A percentile compares a stretch with the other conserved stretches of the same genome.
Evolutionary conservation across 208 protist genomes (phyloP).

Genomic region (Leishmania tropica): DNA sequence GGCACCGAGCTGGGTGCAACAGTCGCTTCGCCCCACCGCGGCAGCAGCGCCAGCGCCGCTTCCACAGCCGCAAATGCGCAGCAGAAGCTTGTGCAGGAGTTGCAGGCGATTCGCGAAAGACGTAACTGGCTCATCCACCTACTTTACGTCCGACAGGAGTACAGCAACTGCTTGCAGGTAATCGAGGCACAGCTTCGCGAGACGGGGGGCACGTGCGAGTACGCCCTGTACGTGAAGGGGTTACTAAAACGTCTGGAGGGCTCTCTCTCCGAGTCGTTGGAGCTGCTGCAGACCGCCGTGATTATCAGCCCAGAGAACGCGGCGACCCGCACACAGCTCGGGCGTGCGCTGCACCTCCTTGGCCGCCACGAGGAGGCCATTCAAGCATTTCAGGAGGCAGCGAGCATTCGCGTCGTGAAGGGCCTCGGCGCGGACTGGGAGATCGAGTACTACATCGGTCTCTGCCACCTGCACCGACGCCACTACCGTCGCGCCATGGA

Average conservation of each 20-base stretch:
- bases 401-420: conserved; percentile 44
- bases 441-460: conserved; percentile 91
- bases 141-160: conserved; percentile 93
- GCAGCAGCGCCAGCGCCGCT: not conserved
- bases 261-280: conserved; percentile 93
- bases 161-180: conserved; percentile 78
- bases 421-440: conserved; percentile 87
- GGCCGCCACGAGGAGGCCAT: conserved; percentile 92
- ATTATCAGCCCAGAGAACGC: conserved; percentile 91
- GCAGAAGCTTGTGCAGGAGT: conserved; percentile 23
- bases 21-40: not conserved
- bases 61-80: conserved; percentile 1
- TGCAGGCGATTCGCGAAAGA: conserved; percentile 68
- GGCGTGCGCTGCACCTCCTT: conserved; percentile 89
- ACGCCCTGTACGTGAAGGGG: conserved; percentile 93
- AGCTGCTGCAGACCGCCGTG: conserved; percentile 92
- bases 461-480: conserved; percentile 88
- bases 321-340: conserved; percentile 93
- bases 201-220: conserved; percentile 83
- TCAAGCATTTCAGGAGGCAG: conserved; percentile 86
- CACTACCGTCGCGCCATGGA: conserved; percentile 74
- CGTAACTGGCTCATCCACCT: conserved; percentile 95
- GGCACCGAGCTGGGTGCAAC: not conserved
- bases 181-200: conserved; percentile 91
- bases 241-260: conserved; percentile 92